Percentiles rank a stretch among this genome's conserved stretches.
These are phyloP conservation scores for Kentomonas sorsogonicus DNA, from an alignment of 208 protist genomes.

Conservation along the genomic window DNA sequence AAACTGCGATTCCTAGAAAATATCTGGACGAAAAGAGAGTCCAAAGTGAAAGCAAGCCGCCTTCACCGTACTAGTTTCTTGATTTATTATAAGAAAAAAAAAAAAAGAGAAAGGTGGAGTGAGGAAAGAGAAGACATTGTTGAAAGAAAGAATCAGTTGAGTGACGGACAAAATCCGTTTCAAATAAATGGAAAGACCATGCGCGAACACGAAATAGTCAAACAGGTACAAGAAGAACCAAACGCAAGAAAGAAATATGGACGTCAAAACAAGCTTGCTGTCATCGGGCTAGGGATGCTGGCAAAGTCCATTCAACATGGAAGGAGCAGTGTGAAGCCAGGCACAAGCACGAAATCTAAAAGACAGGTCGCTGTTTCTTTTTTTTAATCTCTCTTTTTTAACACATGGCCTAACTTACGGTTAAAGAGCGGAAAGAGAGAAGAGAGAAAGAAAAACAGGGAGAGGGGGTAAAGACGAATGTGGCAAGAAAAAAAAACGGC, in stretches of 20 bases:
- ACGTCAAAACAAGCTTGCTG: background rate
- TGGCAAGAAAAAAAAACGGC: background rate
- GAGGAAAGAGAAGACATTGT: constrained; percentile 2
- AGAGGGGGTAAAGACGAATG: background rate
- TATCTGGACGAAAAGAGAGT: too few relatives aligned
- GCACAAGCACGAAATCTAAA: background rate
- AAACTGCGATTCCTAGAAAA: too few relatives aligned
- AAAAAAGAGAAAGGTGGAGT: constrained; percentile 8
- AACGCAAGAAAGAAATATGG: constrained; percentile 1
- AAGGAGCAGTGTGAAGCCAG: background rate
- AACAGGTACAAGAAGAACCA: background rate
- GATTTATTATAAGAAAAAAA: constrained; percentile 10
- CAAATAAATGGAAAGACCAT: background rate
- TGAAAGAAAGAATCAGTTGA: background rate
- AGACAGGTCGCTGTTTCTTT: background rate
- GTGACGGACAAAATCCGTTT: too few relatives aligned
- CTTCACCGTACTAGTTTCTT: too few relatives aligned
- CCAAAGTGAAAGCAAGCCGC: too few relatives aligned
- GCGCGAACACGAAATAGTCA: background rate
- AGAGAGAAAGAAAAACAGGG: background rate
- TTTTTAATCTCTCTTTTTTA: background rate
- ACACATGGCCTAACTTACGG: background rate
- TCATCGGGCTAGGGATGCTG: background rate
- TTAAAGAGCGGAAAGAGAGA: background rate
- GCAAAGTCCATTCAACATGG: background rate